Evolutionary conservation across 345 rosid genomes (phyloP).

Genomic region (Melaleuca alternifolia): DNA sequence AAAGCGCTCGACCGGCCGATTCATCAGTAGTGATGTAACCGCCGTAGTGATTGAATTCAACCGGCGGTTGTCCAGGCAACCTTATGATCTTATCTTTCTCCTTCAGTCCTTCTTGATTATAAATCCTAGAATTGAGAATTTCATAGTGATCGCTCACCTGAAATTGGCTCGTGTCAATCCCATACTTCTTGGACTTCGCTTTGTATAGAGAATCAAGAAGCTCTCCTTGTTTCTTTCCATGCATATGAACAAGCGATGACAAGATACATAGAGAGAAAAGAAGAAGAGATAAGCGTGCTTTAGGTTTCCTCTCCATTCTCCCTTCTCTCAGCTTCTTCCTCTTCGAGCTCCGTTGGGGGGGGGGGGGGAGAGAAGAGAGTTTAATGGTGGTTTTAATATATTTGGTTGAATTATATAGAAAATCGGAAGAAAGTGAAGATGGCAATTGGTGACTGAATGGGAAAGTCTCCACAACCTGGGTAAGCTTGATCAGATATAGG

Average conservation of each 20-base stretch:
- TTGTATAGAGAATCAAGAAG: constrained; percentile 15
- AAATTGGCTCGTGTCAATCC: constrained; percentile 9
- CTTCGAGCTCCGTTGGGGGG: neutral
- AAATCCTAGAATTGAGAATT: neutral
- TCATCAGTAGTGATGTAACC: constrained; percentile 1
- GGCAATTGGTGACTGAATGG: neutral
- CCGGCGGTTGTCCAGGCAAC: constrained; percentile 8
- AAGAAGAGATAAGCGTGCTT: neutral
- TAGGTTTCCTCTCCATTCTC: neutral
- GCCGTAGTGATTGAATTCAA: constrained; percentile 1
- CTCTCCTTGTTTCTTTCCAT: constrained; percentile 12
- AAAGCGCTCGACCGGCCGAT: neutral
- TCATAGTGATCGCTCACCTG: neutral
- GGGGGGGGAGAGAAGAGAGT: neutral
- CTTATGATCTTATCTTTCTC: constrained; percentile 23
- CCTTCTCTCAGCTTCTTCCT: neutral
- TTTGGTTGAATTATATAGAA: neutral
- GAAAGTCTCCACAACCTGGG: neutral
- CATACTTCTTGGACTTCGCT: constrained; percentile 13
- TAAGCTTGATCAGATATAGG: neutral
- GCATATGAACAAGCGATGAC: neutral
- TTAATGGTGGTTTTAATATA: neutral
- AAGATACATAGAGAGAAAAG: neutral
- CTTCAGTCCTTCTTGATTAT: constrained; percentile 23
- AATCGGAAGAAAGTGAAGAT: neutral